Evolutionary conservation across 1,284 basidiomycete species (phyloP).

Genomic region (Peniophora sp.): DNA sequence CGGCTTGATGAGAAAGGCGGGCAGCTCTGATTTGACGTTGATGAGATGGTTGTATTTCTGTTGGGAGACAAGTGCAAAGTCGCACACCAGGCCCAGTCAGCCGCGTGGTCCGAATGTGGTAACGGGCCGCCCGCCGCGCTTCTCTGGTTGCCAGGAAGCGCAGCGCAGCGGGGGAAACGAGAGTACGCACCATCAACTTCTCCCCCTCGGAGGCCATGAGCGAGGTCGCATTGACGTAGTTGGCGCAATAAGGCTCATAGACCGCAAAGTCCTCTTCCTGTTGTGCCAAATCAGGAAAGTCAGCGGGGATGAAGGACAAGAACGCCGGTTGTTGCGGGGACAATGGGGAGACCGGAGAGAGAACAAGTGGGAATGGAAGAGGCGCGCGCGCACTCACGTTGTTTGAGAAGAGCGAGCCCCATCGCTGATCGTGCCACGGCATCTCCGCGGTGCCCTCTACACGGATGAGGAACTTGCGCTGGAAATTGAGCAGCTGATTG

Average conservation of each 20-base stretch:
- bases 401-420: slow-evolving; percentile 80
- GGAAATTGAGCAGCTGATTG: slow-evolving; percentile 94
- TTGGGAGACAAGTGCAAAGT: slow-evolving; percentile 17
- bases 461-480: slow-evolving; percentile 92
- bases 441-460: slow-evolving; percentile 82
- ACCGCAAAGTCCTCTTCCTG: slow-evolving; percentile 92
- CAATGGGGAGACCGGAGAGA: slow-evolving; percentile 24
- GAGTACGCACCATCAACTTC: slow-evolving; percentile 66
- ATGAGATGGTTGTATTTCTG: slow-evolving; percentile 71
- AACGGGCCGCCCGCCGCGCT: no score
- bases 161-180: slow-evolving; percentile 10
- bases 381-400: no score
- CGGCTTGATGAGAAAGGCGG: slow-evolving; percentile 78
- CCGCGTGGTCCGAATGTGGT: slow-evolving; percentile 4
- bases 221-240: slow-evolving; percentile 84
- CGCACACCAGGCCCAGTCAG: neutral
- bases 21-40: slow-evolving; percentile 82
- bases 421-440: slow-evolving; percentile 82
- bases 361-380: slow-evolving; percentile 10
- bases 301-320: slow-evolving; percentile 18
- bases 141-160: no score
- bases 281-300: slow-evolving; percentile 29
- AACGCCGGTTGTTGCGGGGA: slow-evolving; percentile 12
- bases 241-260: slow-evolving; percentile 97
- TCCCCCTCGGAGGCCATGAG: slow-evolving; percentile 82